Evolutionary conservation across 495 filamentous ascomycete species (phyloP), one percentile per base, ranked within the genome.

Genomic region (Aspergillus ellipticus): DNA sequence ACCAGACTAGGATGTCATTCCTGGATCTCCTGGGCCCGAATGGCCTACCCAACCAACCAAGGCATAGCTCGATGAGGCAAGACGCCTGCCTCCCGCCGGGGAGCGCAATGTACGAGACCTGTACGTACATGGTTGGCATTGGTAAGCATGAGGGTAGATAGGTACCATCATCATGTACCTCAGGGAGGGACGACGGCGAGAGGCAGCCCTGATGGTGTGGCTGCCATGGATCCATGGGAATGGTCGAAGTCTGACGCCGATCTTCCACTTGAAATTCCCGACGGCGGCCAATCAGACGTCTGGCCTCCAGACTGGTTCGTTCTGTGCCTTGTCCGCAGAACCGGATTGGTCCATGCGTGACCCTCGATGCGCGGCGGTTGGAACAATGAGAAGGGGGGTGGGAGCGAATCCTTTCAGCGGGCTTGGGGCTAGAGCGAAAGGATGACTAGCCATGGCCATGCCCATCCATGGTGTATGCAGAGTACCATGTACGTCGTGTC

Each of bases 191-290:
- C 24, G 52, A 43, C 42, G 42, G 46, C 43, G 51, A 22, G 21
- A 22, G 28, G 46, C 42, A 47, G 52, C 46, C 55, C 51, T 48
- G 43, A 54, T 57, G 51, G 61, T 45, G 43, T 48, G 45, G 13
- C 56, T 59, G 53, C 56, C 51, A 56, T 47, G 42, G 53, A 49
- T 57, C 59, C 59, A 60, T 60, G 63, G 55, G 29, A 59, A 56
- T 37, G 53, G 31, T 37, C 47, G 47, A 59, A 61, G 50, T 57
- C 51, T 51, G 37, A 35, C 49, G 57, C 54, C 49, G 63, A 66
- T 66, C 59, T 55, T 57, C 59, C 21, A 51, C 54, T 54, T 56
- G 45, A 52, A 54, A 53, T 58, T 53, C 51, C 6, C 45, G 17
- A 11, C 15, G 17, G 26, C 31, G 33, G 43, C 61, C 61, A 63